phyloP scores from a whole-genome alignment of 495 filamentous ascomycete genomes.

The Rostrohypoxylon terebratum region DNA sequence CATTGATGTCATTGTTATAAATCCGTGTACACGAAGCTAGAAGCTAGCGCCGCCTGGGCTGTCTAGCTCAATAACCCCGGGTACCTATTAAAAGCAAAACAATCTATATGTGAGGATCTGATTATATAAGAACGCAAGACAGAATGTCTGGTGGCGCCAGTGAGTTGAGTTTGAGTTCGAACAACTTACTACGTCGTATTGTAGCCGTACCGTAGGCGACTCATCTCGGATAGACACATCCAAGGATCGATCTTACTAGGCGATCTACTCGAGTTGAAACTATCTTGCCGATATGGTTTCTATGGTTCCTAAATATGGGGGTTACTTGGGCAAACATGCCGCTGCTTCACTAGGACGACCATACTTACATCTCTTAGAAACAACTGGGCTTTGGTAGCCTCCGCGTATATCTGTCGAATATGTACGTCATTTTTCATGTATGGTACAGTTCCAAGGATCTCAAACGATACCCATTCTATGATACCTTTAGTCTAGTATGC shows the following conservation, averaged over 20 bases:
- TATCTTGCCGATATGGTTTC: background rate
- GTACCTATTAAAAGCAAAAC: background rate
- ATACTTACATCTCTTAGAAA: conserved; percentile 9
- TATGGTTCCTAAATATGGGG: background rate
- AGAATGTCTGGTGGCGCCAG: background rate
- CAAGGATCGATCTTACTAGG: background rate
- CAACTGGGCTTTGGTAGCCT: background rate
- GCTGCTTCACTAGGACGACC: background rate
- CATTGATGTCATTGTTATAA: conserved; percentile 7
- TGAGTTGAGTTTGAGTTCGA: too few relatives aligned
- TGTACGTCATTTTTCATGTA: conserved; percentile 6
- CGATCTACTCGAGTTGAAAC: background rate
- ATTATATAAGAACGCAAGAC: background rate
- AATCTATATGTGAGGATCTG: background rate
- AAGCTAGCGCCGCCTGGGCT: conserved; percentile 14
- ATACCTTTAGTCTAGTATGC: conserved; percentile 8
- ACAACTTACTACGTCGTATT: background rate
- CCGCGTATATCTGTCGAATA: background rate
- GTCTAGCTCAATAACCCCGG: background rate
- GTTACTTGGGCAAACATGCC: conserved; percentile 1
- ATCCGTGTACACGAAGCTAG: background rate
- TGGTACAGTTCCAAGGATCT: conserved; percentile 8
- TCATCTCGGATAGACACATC: conserved; percentile 12
- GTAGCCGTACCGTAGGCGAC: background rate
- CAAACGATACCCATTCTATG: conserved; percentile 24